Conservation (phyloP, 1,284 basidiomycete genomes). For the Laetiporus sulphureus region DNA sequence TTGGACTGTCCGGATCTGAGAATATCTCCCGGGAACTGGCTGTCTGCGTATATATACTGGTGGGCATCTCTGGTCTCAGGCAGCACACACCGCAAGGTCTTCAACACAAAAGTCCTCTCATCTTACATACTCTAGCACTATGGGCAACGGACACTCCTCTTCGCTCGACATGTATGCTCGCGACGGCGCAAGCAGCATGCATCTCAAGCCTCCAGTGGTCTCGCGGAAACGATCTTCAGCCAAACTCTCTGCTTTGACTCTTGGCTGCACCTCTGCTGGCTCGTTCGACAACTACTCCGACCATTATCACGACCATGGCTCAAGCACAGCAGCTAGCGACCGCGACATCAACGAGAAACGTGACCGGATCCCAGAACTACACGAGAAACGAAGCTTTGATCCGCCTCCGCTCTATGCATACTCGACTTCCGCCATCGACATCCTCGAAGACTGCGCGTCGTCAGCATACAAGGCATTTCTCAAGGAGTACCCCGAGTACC, state of each 20-base stretch:
- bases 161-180: conserved; percentile 10
- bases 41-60: conserved; percentile 19
- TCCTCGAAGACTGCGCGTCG: conserved; percentile 22
- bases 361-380: conserved; percentile 11
- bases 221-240: conserved; percentile 22
- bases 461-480: conserved; percentile 29
- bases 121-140: conserved; percentile 10
- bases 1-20: no score
- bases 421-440: conserved; percentile 20
- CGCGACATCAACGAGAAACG: conserved; percentile 17
- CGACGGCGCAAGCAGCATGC: not conserved
- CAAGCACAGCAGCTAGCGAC: conserved; percentile 9
- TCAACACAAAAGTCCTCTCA: conserved; percentile 2
- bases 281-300: conserved; percentile 14
- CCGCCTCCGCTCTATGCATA: conserved; percentile 25
- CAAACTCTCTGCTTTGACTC: conserved; percentile 22
- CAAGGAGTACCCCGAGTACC: conserved; percentile 32
- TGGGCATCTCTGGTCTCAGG: conserved; percentile 1
- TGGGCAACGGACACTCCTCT: conserved; percentile 28
- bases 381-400: conserved; percentile 19
- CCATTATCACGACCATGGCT: conserved; percentile 14
- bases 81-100: not conserved
- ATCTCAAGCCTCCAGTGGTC: conserved; percentile 7
- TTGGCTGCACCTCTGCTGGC: conserved; percentile 22
- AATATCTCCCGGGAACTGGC: no score